Evolutionary conservation across 441 rosid genomes (phyloP), one percentile per base, ranked within the genome.

Genomic region (Pelargonium australe): DNA sequence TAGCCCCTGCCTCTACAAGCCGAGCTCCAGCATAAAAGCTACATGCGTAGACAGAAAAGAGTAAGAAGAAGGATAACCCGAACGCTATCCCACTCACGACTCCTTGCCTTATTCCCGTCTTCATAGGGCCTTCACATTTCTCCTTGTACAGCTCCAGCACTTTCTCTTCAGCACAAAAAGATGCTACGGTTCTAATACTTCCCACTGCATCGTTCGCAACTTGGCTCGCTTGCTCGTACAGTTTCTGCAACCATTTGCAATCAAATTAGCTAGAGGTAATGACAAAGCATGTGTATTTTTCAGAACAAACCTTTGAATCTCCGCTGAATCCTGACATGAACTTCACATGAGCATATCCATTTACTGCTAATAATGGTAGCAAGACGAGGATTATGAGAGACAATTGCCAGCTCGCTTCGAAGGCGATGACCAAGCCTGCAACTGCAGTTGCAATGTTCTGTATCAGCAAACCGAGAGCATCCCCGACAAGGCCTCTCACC

Each of bases 221-320:
- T 72, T 90, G 87, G 75, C 90, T 93, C 13, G 98, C 98, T 76
- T 90, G 89, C 76, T 87, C 92, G 2, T 89, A 93, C 86, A 82
- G 84, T 77, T 63, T 76, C 97, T 92, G 83, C 76, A 71, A 44
- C 49, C 49, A 44, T 44, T 44, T 11, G 19, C 25, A 7, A 53
- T 53, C 60, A 14, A 53, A 6, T 53, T 13, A 51, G 13, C 14
- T 37, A 37, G 8, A 37, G 41, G 41, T 37, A 37, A 5, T 37
- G 41, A 37, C 41, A 37, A 37, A 37, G 1, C 37, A 31, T 31
- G 5, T 37, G 44, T 4, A 20, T 44, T 40, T 13, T 3, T 3
- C 19, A n/a, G 68, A 66, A 31, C 71, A 20, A 75, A 85, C 96
- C 86, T 88, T 85, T 37, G 88, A 87, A 25, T 88, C 87, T 11